Evolutionary conservation across 371 early-diverging fungal genomes (phyloP).

Genomic region (Zancudomyces culisetae): DNA sequence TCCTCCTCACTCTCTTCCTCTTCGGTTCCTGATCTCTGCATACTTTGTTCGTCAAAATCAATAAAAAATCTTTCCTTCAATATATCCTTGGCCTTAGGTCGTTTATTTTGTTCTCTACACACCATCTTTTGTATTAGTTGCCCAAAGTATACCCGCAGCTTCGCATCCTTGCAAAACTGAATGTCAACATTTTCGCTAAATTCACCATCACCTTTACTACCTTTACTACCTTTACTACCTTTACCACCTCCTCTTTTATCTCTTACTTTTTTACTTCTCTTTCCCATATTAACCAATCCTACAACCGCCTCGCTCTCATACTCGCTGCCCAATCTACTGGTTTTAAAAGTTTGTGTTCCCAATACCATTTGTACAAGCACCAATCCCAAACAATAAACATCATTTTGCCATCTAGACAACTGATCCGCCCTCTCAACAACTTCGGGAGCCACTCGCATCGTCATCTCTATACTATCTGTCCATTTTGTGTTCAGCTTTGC

Average conservation of each 20-base stretch:
- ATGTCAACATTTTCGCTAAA: conserved; percentile 30
- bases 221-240: too few species aligned
- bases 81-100: neutral
- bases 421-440: conserved; percentile 31
- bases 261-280: too few species aligned
- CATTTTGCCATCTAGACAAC: conserved; percentile 41
- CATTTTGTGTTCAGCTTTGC: conserved; percentile 10
- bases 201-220: conserved; percentile 26
- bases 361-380: conserved; percentile 52
- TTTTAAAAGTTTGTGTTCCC: conserved; percentile 35
- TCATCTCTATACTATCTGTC: conserved; percentile 8
- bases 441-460: conserved; percentile 36
- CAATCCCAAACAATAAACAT: conserved; percentile 55
- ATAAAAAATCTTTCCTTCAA: neutral
- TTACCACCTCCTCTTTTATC: too few species aligned
- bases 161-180: conserved; percentile 26
- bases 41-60: too few species aligned
- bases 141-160: conserved; percentile 11
- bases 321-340: conserved; percentile 30
- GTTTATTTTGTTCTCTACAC: conserved; percentile 18
- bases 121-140: conserved; percentile 5
- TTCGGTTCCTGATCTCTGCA: too few species aligned
- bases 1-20: too few species aligned
- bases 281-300: too few species aligned
- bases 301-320: conserved; percentile 34